These are phyloP conservation scores for Prunus salicina DNA, from an alignment of 306 rosid genomes.

Conservation along the genomic window DNA sequence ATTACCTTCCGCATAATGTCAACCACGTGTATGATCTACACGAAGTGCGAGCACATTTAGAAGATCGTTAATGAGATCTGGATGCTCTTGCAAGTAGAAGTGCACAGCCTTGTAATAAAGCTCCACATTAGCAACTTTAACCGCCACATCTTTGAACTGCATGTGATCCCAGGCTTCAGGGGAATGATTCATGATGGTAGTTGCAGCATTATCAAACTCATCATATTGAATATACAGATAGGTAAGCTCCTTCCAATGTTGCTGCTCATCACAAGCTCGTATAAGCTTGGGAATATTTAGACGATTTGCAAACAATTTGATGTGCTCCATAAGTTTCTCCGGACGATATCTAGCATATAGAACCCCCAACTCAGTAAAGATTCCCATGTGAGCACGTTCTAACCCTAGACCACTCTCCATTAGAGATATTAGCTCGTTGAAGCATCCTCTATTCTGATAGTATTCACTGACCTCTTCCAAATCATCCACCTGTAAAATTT, in stretches of 20 bases:
- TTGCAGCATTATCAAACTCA: conserved; percentile 97
- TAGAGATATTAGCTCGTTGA: conserved; percentile 92
- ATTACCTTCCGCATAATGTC: conserved; percentile 97
- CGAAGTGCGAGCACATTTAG: conserved; percentile 97
- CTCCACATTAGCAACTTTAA: conserved; percentile 96
- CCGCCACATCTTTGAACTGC: conserved; percentile 94
- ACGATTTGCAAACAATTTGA: conserved; percentile 88
- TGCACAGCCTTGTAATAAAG: conserved; percentile 95
- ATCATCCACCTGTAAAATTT: conserved; percentile 82
- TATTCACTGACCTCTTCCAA: conserved; percentile 98
- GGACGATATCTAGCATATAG: conserved; percentile 98
- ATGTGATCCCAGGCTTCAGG: conserved; percentile 99
- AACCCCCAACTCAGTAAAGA: conserved; percentile 98
- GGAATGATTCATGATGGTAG: conserved; percentile 98
- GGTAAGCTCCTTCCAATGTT: conserved; percentile 97
- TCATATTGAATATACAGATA: conserved; percentile 96
- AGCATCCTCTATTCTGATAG: conserved; percentile 98
- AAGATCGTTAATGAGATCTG: conserved; percentile 95
- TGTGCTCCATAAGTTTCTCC: conserved; percentile 99
- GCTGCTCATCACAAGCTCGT: conserved; percentile 98
- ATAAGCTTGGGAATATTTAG: conserved; percentile 97
- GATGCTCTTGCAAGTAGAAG: conserved; percentile 98
- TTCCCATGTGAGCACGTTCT: conserved; percentile 99
- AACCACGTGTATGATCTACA: conserved; percentile 97
- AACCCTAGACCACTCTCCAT: conserved; percentile 99